Conservation (phyloP, 306 rosid species). For the Ammopiptanthus mongolicus region DNA sequence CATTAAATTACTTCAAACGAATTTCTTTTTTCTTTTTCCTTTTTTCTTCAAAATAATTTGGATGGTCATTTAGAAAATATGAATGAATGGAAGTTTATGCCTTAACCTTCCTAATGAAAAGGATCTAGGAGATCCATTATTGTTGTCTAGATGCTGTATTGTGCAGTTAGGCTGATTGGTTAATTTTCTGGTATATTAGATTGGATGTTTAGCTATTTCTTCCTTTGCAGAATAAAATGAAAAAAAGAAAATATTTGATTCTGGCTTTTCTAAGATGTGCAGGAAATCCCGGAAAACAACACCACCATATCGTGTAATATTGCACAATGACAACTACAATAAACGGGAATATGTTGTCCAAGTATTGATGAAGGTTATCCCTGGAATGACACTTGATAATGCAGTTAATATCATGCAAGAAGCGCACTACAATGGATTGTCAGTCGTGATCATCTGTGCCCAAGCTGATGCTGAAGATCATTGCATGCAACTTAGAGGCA, state of each 20-base stretch:
- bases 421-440: slow-evolving; percentile 76
- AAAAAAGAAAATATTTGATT: slow-evolving; percentile 8
- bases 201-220: neutral
- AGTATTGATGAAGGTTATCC: slow-evolving; percentile 89
- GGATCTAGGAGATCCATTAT: neutral
- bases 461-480: slow-evolving; percentile 92
- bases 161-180: neutral
- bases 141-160: neutral
- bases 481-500: slow-evolving; percentile 91
- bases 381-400: slow-evolving; percentile 81
- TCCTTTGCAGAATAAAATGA: neutral
- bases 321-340: slow-evolving; percentile 75
- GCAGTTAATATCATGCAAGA: slow-evolving; percentile 93
- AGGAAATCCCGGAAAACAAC: slow-evolving; percentile 68
- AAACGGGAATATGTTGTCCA: slow-evolving; percentile 89
- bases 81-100: neutral
- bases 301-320: slow-evolving; percentile 72
- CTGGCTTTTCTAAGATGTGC: slow-evolving; percentile 33
- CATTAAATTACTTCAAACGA: neutral
- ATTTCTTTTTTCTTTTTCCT: neutral
- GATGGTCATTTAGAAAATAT: neutral
- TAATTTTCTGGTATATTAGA: neutral
- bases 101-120: neutral
- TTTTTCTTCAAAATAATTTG: too few species aligned
- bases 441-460: slow-evolving; percentile 82